Evolutionary conservation across 164 flowering plant species (phyloP), one percentile per base, ranked within the genome.

Genomic region (Liquidambar formosana): DNA sequence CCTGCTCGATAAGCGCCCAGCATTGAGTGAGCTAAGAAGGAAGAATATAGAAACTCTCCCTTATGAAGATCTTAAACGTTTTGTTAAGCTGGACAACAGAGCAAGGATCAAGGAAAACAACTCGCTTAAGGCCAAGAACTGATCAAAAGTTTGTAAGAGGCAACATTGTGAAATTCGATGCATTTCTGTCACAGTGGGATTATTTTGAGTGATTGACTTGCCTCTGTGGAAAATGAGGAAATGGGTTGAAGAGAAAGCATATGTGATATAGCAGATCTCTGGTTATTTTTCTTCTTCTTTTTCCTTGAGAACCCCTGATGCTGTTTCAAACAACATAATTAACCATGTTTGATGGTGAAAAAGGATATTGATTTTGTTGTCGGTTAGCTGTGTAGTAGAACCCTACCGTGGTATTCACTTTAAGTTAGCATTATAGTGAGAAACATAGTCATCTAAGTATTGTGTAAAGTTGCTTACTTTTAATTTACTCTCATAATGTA

Each of bases 101-200:
- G 91, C 87, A 22, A 78, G 89, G 69, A 94, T 94, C 76, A 94
- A 89, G 86, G 96, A 86, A 59, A 88, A 87, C 76, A 90, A 89
- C 68, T 77, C 88, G 59, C 2, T 77, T 11, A 89, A 78, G 83
- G 94, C 98, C 73, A 92, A 92, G 83, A 88, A 84, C 65, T 92
- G 74, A 82, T 74, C 44, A 64, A 10, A 44, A 28, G n/a, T n/a
- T n/a, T n/a, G n/a, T n/a, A n/a, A n/a, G n/a, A n/a, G n/a, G n/a
- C n/a, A n/a, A n/a, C n/a, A n/a, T n/a, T n/a, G n/a, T n/a, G n/a
- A n/a, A n/a, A n/a, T n/a, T n/a, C n/a, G n/a, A n/a, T n/a, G n/a
- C n/a, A n/a, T n/a, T n/a, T n/a, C n/a, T n/a, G n/a, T n/a, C n/a
- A n/a, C 57, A 28, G 57, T 48, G 44, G 73, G 60, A 61, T 60